These are phyloP conservation scores for Leccinum imitatum DNA, from an alignment of 768 basidiomycete genomes.

Conservation along the genomic window DNA sequence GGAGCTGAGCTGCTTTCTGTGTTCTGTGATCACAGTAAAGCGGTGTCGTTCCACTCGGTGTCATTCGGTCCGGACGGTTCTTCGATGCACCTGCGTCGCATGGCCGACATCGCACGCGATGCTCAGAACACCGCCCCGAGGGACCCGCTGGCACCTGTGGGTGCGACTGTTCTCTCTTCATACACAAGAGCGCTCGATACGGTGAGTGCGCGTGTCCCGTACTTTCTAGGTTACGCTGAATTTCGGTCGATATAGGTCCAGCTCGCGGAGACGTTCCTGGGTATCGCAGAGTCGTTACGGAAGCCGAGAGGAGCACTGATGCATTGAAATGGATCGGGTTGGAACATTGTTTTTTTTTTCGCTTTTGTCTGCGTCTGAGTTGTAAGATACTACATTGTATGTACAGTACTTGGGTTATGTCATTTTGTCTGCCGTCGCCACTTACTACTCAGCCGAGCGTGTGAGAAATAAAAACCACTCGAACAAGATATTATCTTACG, in stretches of 20 bases:
- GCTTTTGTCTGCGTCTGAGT: neutral
- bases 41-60: conserved; percentile 57
- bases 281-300: conserved; percentile 55
- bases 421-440: neutral
- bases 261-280: conserved; percentile 57
- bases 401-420: neutral
- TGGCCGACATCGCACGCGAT: conserved; percentile 52
- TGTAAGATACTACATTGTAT: neutral
- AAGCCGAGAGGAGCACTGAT: conserved; percentile 55
- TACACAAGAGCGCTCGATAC: conserved; percentile 53
- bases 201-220: conserved; percentile 26
- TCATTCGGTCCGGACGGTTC: conserved; percentile 44
- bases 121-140: conserved; percentile 44
- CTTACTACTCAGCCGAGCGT: no score
- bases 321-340: conserved; percentile 15
- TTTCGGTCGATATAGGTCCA: conserved; percentile 40
- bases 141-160: conserved; percentile 37
- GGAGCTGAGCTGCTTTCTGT: neutral
- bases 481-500: no score
- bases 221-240: no score
- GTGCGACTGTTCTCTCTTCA: conserved; percentile 40
- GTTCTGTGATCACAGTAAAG: conserved; percentile 37
- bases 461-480: no score
- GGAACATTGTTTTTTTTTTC: neutral
- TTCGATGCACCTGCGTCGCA: conserved; percentile 38